phyloP scores from a whole-genome alignment of 345 rosid species.

The Dovyalis caffra region DNA sequence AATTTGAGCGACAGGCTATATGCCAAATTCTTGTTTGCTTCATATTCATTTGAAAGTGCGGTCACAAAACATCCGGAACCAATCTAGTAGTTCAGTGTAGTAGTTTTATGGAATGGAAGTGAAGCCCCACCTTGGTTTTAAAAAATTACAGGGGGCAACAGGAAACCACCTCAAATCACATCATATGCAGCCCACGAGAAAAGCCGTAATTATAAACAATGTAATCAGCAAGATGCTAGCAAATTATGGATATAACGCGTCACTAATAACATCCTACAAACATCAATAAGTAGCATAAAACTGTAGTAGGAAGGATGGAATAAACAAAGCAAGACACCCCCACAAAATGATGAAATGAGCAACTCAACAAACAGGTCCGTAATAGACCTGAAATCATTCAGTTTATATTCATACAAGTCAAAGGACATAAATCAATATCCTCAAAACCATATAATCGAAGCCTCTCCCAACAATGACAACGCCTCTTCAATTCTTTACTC shows the following conservation, averaged over 20 bases:
- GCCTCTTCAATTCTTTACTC: slow-evolving; percentile 33
- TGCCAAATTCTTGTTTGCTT: no score
- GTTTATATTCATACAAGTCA: slow-evolving; percentile 6
- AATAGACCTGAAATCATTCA: slow-evolving; percentile 8
- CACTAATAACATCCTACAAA: slow-evolving; percentile 8
- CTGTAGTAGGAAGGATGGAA: slow-evolving; percentile 1
- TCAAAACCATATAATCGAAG: not conserved
- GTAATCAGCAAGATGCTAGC: no score
- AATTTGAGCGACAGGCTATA: no score
- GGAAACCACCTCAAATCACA: not conserved
- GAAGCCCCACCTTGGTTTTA: no score
- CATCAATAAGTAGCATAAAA: not conserved
- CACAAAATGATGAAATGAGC: slow-evolving; percentile 5
- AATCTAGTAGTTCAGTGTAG: not conserved
- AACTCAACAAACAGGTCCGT: slow-evolving; percentile 5
- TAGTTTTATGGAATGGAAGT: no score
- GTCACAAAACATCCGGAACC: no score
- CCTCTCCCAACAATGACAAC: not conserved
- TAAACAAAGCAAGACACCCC: slow-evolving; percentile 1
- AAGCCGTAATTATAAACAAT: not conserved
- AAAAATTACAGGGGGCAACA: not conserved
- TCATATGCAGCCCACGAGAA: no score
- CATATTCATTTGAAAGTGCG: no score
- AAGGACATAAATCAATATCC: slow-evolving; percentile 16
- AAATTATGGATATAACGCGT: not conserved